Conservation (phyloP, 148 eudicot genomes). For the Arctostaphylos glauca region DNA sequence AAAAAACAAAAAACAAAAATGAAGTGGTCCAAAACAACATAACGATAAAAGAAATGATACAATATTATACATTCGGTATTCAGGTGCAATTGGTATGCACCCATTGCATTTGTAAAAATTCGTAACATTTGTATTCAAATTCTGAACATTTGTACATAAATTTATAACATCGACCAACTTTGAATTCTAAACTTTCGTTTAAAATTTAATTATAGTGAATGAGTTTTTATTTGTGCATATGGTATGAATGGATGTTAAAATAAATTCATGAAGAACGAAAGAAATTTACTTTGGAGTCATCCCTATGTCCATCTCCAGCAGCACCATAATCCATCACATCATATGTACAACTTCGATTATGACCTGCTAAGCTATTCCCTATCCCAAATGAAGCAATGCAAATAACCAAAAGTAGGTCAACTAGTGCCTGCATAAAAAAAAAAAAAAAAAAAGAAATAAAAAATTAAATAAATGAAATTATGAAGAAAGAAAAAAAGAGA, state of each 20-base stretch:
- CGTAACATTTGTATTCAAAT: too few species aligned
- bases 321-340: slow-evolving; percentile 9
- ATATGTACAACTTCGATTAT: not conserved
- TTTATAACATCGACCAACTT: too few species aligned
- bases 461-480: not conserved
- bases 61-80: too few species aligned
- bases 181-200: not conserved
- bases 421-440: not conserved
- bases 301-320: not conserved
- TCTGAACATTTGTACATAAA: too few species aligned
- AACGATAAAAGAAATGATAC: too few species aligned
- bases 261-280: not conserved
- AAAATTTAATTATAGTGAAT: too few species aligned
- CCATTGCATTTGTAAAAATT: too few species aligned
- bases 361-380: not conserved
- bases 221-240: too few species aligned
- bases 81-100: too few species aligned
- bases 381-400: slow-evolving; percentile 4
- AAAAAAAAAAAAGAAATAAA: not conserved
- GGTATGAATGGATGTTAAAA: not conserved
- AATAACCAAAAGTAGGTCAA: not conserved
- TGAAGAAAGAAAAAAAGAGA: not conserved
- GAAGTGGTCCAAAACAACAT: too few species aligned
- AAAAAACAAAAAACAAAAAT: too few species aligned
- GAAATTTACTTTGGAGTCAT: not conserved